A percentile compares a stretch with the other conserved stretches of the same genome.
phyloP scores from a whole-genome alignment of 2,329 filamentous ascomycete genomes.

The Exophiala xenobiotica region DNA sequence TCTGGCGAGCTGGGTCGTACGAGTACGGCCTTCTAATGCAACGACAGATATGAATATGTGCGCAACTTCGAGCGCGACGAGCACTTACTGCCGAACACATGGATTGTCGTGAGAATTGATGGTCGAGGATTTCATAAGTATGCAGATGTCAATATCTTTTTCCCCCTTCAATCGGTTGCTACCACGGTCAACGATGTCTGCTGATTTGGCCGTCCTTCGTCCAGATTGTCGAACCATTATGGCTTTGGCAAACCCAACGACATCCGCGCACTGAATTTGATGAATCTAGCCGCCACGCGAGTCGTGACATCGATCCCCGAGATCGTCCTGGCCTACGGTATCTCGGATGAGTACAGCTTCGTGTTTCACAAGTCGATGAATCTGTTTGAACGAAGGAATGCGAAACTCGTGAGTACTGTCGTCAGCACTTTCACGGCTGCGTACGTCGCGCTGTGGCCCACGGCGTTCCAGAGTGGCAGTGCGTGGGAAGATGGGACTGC shows the following conservation, averaged over 20 bases:
- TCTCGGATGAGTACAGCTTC: constrained; percentile 95
- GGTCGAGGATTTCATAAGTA: constrained; percentile 94
- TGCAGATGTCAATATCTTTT: constrained; percentile 4
- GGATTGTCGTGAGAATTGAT: constrained; percentile 92
- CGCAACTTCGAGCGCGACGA: constrained; percentile 84
- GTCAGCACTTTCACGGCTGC: constrained; percentile 92
- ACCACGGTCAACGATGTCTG: no score
- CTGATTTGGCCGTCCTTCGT: neutral
- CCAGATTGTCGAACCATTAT: constrained; percentile 78
- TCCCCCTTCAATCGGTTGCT: no score
- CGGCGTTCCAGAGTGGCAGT: neutral
- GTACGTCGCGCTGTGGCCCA: constrained; percentile 75
- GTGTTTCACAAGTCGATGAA: constrained; percentile 79
- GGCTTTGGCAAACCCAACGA: constrained; percentile 92
- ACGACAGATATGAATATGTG: constrained; percentile 83
- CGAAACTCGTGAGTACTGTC: constrained; percentile 88
- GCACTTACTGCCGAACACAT: constrained; percentile 80
- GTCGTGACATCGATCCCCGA: constrained; percentile 83
- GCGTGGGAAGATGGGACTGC: neutral
- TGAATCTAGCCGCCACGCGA: constrained; percentile 87
- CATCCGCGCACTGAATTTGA: constrained; percentile 77
- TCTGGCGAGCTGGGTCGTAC: neutral
- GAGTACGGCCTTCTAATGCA: neutral
- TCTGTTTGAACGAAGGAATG: constrained; percentile 81
- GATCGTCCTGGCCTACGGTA: constrained; percentile 82